Evolutionary conservation across 2,329 filamentous ascomycete genomes (phyloP), one percentile per base, ranked within the genome.

Genomic region (Fusarium sp.): DNA sequence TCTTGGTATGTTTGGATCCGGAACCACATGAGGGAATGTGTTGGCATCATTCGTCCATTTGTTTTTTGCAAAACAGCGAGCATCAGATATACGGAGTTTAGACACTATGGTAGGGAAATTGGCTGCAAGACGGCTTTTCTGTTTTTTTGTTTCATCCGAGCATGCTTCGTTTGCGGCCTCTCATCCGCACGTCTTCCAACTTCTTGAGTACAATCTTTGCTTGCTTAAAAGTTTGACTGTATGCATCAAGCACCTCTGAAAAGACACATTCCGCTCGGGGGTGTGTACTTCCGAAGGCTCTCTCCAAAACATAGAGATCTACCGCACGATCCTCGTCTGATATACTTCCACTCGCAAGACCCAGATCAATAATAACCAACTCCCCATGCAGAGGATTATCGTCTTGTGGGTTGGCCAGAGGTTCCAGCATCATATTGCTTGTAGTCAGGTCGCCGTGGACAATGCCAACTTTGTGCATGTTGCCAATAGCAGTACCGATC

Each of bases 121-220:
- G 63, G 71, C 68, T 74, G 68, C 70, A 53, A 65, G 66, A 67
- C 65, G 65, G 65, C 70, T 73, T 68, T 62, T 62, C 52, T 70
- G 41, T 62, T 52, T 64, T 62, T 44, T 45, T 59, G n/a, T 58
- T 77, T 71, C 49, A 98, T 29, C 96, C 96, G 73, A 99, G 79
- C 96, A 99, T 99, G 79, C 94, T 98, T 81, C 94, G 91, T 88
- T 99, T 99, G 78, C 96, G 87, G 6, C 96, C 96, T 79, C 96
- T 90, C 90, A 97, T 89, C 78, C 96, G 89, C 48, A 99, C 96
- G 71, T 97, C 95, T 78, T 97, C 94, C 67, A 99, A 81, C 79
- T 91, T 92, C 82, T 89, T 93, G 78, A 99, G 80, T 24, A 94
- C 93, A 22, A 88, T 83, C 61, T 84, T 87, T 1, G 92, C 92